Evolutionary conservation across 305 asterid species (phyloP), one percentile per base, ranked within the genome.

Genomic region (Fraxinus greggii): DNA sequence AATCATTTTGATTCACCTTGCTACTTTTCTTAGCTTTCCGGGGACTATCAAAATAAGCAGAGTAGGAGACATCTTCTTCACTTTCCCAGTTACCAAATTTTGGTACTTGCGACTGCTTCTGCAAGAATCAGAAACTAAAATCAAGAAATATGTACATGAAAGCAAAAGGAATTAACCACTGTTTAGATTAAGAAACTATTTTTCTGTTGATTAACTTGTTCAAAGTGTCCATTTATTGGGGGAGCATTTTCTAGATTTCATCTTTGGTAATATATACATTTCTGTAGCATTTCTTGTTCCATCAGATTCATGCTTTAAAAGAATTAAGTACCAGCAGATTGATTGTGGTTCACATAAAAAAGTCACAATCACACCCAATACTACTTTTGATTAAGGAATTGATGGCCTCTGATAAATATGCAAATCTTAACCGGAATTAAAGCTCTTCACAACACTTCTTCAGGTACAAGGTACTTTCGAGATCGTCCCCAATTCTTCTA

Each of bases 21-120:
- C 79, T 86, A 75, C 83, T 83, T 80, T 79, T 85, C 82, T 82
- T 90, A 12, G 73, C 90, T 86, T 86, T 91, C 82, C 92, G 81
- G 7, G 97, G 92, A 79, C 87, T 90, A 63, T 91, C 97, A 61
- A 91, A 92, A 79, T 88, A 91, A 21, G 79, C 86, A 19, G 92
- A 85, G 84, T 91, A 91, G 23, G 90, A 93, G 45, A 91, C 83
- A 82, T 87, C 85, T 70, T 90, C 95, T 76, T 90, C 94, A 51
- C 87, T 83, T 82, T 90, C 97, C 95, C 93, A 90, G 89, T 91
- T 86, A 76, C 94, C 97, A 78, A 92, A 91, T 86, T 90, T 85
- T 1, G 95, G 97, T 63, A 85, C 88, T 73, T 87, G 90, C 28
- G 88, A 23, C 12, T 84, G 91, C 87, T 91, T 86, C 89, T 72